A percentile compares a stretch with the other conserved stretches of the same genome.
Evolutionary conservation across 495 filamentous ascomycete genomes (phyloP).

Genomic region (Aspergillus bridgeri): DNA sequence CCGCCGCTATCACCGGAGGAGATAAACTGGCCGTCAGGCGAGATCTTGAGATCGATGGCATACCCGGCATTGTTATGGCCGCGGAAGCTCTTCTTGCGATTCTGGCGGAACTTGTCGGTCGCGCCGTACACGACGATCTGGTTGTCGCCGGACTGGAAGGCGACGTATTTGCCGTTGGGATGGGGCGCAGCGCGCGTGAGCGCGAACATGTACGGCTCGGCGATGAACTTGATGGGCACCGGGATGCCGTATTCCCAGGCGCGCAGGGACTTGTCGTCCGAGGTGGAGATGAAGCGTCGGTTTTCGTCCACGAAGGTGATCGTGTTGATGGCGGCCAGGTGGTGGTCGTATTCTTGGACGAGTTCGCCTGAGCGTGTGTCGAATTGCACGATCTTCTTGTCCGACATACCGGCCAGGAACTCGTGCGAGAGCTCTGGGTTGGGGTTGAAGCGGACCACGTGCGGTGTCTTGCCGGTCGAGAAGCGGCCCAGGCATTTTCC

Average conservation of each 20-base stretch:
- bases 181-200: conserved; percentile 79
- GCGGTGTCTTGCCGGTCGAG: conserved; percentile 88
- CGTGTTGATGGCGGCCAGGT: conserved; percentile 95
- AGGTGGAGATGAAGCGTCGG: conserved; percentile 95
- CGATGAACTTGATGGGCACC: conserved; percentile 84
- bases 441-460: conserved; percentile 92
- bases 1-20: conserved; percentile 79
- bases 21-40: conserved; percentile 87
- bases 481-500: conserved; percentile 82
- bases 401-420: conserved; percentile 93
- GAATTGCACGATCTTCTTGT: conserved; percentile 98
- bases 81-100: conserved; percentile 92
- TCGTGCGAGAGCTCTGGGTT: conserved; percentile 70
- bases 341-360: conserved; percentile 97
- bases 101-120: conserved; percentile 92
- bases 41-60: conserved; percentile 82
- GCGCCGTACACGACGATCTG: conserved; percentile 94
- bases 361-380: conserved; percentile 81
- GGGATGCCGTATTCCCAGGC: conserved; percentile 99
- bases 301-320: conserved; percentile 94
- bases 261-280: conserved; percentile 90
- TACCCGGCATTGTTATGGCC: conserved; percentile 96
- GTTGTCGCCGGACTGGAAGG: conserved; percentile 90
- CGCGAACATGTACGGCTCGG: conserved; percentile 95
- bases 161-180: conserved; percentile 86